Percentiles rank a stretch among this genome's conserved stretches.
Conservation (phyloP, 805 yeast species). For the Cyberlindnera samutprakarnensis region DNA sequence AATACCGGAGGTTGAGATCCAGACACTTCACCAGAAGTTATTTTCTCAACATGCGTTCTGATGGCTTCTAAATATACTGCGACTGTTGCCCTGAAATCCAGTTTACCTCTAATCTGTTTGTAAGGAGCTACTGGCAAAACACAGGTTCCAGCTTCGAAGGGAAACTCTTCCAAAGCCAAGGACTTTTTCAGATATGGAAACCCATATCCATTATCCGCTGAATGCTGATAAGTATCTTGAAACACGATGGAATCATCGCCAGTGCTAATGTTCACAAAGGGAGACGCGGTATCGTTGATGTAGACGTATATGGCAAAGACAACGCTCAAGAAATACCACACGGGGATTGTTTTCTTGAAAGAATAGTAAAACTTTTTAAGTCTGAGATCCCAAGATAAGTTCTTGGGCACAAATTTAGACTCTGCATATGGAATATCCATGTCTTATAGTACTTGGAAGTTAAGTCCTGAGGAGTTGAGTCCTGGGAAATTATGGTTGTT, state of each 20-base stretch:
- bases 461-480: too few species aligned
- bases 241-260: conserved; percentile 11
- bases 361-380: conserved; percentile 2
- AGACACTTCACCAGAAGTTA: conserved; percentile 16
- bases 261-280: conserved; percentile 3
- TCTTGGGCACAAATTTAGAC: conserved; percentile 5
- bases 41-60: conserved; percentile 22
- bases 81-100: conserved; percentile 29
- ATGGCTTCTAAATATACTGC: conserved; percentile 27
- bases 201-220: conserved; percentile 9
- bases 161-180: conserved; percentile 21
- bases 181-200: conserved; percentile 18
- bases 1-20: conserved; percentile 25
- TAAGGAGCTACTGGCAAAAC: conserved; percentile 33
- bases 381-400: conserved; percentile 3
- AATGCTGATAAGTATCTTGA: conserved; percentile 15
- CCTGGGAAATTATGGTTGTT: too few species aligned
- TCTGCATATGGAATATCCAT: conserved; percentile 1
- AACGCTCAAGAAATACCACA: conserved; percentile 14
- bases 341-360: conserved; percentile 13
- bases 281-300: conserved; percentile 5
- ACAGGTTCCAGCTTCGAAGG: conserved; percentile 23
- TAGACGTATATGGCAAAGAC: conserved; percentile 17
- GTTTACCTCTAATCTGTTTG: conserved; percentile 26
- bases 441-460: too few species aligned